Conservation (phyloP, 106 monocot genomes). For the Acanthochlamys bracteata region DNA sequence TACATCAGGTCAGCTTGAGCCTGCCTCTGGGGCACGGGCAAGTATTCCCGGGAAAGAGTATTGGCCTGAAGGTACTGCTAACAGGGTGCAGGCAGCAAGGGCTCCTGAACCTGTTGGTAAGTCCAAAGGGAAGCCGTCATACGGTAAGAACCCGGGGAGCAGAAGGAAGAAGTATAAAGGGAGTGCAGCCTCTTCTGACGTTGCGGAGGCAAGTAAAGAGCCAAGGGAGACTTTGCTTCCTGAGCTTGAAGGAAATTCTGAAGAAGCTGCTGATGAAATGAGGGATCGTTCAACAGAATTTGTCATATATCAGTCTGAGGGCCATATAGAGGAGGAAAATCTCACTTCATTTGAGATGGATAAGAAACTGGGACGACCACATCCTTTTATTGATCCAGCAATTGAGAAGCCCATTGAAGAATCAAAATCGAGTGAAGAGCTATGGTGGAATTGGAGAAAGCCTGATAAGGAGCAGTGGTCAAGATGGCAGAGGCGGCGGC, state of each 20-base stretch:
- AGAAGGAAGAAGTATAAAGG: slow-evolving; percentile 58
- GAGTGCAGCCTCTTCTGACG: slow-evolving; percentile 25
- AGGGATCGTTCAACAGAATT: slow-evolving; percentile 53
- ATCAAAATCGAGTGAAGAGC: slow-evolving; percentile 65
- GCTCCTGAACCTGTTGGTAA: slow-evolving; percentile 73
- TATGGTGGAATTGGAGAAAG: slow-evolving; percentile 99
- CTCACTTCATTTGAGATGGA: slow-evolving; percentile 62
- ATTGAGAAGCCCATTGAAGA: slow-evolving; percentile 53
- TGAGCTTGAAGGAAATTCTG: slow-evolving; percentile 22
- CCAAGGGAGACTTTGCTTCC: neutral
- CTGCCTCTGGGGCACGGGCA: slow-evolving; percentile 79
- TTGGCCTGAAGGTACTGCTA: slow-evolving; percentile 86
- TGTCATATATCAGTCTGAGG: slow-evolving; percentile 65
- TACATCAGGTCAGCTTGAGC: slow-evolving; percentile 90
- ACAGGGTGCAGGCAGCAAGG: slow-evolving; percentile 65
- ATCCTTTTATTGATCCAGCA: slow-evolving; percentile 79
- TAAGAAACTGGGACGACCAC: slow-evolving; percentile 69
- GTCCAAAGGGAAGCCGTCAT: slow-evolving; percentile 67
- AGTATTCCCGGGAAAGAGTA: slow-evolving; percentile 81
- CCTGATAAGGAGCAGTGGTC: slow-evolving; percentile 92
- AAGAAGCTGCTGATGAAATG: slow-evolving; percentile 34
- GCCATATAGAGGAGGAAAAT: slow-evolving; percentile 32
- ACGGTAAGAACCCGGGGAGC: slow-evolving; percentile 80
- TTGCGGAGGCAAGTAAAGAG: slow-evolving; percentile 12
- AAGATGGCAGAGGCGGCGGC: slow-evolving; percentile 92